These are phyloP conservation scores for Puccinia brachypodii DNA, from an alignment of 1,284 basidiomycete species.

Conservation along the genomic window DNA sequence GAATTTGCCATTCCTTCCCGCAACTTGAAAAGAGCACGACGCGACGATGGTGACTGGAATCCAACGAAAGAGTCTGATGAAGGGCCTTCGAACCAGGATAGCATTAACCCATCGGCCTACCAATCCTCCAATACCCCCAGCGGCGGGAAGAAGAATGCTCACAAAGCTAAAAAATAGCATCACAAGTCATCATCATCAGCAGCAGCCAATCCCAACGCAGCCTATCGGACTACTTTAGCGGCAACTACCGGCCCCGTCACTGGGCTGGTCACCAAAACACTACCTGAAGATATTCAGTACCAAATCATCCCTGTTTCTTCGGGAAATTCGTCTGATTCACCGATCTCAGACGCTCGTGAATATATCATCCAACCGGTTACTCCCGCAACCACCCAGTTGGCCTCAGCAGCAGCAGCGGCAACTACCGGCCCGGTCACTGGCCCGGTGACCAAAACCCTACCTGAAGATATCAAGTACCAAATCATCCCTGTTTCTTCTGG, in stretches of 20 bases:
- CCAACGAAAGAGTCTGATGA: not conserved
- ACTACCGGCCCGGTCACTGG: not conserved
- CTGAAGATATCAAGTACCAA: not conserved
- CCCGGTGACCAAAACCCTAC: not conserved
- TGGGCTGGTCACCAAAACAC: not conserved
- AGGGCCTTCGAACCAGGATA: not conserved
- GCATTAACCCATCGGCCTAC: no score
- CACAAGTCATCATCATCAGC: not conserved
- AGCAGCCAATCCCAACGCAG: not conserved
- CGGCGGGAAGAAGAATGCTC: not conserved
- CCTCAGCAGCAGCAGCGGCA: no score
- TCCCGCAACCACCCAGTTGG: not conserved
- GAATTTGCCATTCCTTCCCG: not conserved
- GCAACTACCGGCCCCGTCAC: not conserved
- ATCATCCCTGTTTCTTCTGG: not conserved
- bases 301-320: slow-evolving; percentile 9
- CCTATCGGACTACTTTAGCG: not conserved
- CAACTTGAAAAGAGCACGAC: not conserved
- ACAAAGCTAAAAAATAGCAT: not conserved
- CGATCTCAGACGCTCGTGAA: not conserved
- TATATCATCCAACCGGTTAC: slow-evolving; percentile 6
- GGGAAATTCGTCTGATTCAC: not conserved
- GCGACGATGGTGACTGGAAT: not conserved
- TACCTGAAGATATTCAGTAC: not conserved
- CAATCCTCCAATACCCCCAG: no score